Percentiles rank a stretch among this genome's conserved stretches.
These are phyloP conservation scores for Rhododendron ferrugineum DNA, from an alignment of 148 eudicot genomes.

Conservation along the genomic window DNA sequence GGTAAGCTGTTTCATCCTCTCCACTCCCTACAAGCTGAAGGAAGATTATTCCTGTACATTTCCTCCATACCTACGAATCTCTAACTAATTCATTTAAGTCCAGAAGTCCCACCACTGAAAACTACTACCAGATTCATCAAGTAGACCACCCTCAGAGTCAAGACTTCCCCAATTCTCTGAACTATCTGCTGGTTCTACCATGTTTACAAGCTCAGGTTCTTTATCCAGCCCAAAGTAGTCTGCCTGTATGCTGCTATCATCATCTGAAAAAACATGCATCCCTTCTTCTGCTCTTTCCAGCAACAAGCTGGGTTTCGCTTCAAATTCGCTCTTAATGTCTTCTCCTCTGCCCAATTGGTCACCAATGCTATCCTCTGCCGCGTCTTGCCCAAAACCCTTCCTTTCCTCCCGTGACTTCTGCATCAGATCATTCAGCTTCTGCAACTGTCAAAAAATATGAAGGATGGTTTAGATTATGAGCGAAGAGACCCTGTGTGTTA, in stretches of 20 bases:
- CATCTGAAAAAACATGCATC: conserved; percentile 35
- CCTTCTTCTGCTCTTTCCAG: conserved; percentile 13
- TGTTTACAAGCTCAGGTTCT: conserved; percentile 27
- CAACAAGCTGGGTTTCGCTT: conserved; percentile 22
- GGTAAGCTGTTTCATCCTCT: background rate
- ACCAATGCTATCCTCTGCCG: background rate
- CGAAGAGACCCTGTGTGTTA: background rate
- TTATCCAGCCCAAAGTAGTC: conserved; percentile 34
- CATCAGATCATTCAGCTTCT: conserved; percentile 36
- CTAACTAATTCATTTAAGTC: conserved; percentile 21
- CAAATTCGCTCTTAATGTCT: conserved; percentile 1
- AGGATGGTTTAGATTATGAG: background rate
- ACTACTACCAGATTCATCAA: conserved; percentile 25
- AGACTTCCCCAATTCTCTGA: conserved; percentile 40
- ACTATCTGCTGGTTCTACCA: conserved; percentile 31
- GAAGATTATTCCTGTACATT: conserved; percentile 14
- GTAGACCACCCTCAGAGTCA: conserved; percentile 24
- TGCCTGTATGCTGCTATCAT: conserved; percentile 33
- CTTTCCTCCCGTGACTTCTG: conserved; percentile 13
- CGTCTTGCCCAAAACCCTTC: conserved; percentile 4
- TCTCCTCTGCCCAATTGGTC: conserved; percentile 3
- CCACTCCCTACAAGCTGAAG: background rate
- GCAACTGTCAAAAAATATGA: conserved; percentile 32
- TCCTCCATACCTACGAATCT: background rate
- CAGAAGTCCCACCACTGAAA: conserved; percentile 70